A percentile compares a stretch with the other conserved stretches of the same genome.
Evolutionary conservation across 2,329 filamentous ascomycete species (phyloP).

Genomic region (Alternaria sp.): DNA sequence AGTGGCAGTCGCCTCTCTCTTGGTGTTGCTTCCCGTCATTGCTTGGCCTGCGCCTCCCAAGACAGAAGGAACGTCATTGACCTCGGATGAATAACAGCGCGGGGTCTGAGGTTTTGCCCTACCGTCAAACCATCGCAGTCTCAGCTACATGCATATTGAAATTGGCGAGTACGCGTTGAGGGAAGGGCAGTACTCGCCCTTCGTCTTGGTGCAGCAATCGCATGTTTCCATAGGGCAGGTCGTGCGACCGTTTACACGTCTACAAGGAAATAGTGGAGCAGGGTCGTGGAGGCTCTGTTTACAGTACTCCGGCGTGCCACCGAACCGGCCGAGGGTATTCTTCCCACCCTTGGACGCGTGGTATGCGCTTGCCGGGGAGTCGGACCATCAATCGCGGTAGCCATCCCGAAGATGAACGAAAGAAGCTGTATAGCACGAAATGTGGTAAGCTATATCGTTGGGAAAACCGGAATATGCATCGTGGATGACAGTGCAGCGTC

Average conservation of each 20-base stretch:
- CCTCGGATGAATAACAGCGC: slow-evolving; percentile 1
- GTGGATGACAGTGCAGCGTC: slow-evolving; percentile 5
- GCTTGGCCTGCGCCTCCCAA: slow-evolving; percentile 26
- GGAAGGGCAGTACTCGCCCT: not conserved
- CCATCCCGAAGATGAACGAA: not conserved
- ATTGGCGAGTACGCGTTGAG: not conserved
- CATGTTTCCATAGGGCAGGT: slow-evolving; percentile 1
- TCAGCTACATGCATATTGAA: slow-evolving; percentile 9
- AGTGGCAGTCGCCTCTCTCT: slow-evolving; percentile 16
- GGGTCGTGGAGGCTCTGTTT: not conserved
- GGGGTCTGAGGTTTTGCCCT: not conserved
- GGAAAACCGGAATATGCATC: slow-evolving; percentile 15
- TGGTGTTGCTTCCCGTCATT: slow-evolving; percentile 17
- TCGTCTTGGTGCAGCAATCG: not conserved
- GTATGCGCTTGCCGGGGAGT: not conserved
- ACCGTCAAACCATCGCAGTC: slow-evolving; percentile 13
- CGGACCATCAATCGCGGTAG: not conserved
- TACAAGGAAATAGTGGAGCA: not conserved
- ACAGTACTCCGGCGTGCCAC: not conserved
- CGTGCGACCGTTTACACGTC: not conserved
- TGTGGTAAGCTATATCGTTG: not conserved
- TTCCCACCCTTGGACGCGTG: not conserved
- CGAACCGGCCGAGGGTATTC: not conserved
- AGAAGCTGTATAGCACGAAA: not conserved
- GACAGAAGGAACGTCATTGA: slow-evolving; percentile 24